Conservation (phyloP, 805 yeast genomes). For the Blastobotrys robertii region DNA sequence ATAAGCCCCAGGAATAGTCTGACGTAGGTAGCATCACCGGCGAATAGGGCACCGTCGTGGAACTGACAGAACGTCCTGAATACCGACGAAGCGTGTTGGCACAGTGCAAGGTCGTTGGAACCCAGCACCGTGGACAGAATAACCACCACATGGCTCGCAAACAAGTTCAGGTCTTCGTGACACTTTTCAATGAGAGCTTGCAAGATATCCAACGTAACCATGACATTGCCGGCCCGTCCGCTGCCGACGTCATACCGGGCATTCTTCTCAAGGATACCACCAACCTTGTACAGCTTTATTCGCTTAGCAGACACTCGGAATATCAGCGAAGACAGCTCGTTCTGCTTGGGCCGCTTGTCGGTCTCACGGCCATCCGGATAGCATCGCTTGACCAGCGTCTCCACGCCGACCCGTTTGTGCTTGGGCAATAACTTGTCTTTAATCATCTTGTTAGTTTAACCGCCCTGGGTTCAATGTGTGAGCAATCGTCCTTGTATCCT, state of each 20-base stretch:
- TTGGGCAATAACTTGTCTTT: constrained; percentile 40
- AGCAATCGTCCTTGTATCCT: too few relatives aligned
- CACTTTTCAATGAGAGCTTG: constrained; percentile 64
- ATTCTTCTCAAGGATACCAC: constrained; percentile 53
- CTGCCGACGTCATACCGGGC: constrained; percentile 51
- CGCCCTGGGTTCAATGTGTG: too few relatives aligned
- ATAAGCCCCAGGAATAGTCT: constrained; percentile 34
- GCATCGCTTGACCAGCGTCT: constrained; percentile 66
- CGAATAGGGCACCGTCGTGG: constrained; percentile 52
- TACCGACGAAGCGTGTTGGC: constrained; percentile 31
- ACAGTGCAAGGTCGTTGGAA: constrained; percentile 51
- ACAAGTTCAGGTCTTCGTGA: constrained; percentile 72
- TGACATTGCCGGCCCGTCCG: constrained; percentile 65
- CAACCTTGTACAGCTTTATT: constrained; percentile 81
- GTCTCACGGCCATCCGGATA: constrained; percentile 81
- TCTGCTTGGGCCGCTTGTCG: constrained; percentile 87
- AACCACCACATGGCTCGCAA: constrained; percentile 58
- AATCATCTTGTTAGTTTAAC: neutral
- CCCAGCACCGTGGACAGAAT: constrained; percentile 45
- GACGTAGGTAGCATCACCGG: constrained; percentile 54
- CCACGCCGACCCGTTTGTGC: constrained; percentile 50
- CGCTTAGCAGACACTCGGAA: constrained; percentile 88
- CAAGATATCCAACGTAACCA: constrained; percentile 68
- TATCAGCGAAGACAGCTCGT: constrained; percentile 77
- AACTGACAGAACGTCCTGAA: constrained; percentile 35